Evolutionary conservation across 768 basidiomycete genomes (phyloP).

Genomic region (Leccinum uliginosum): DNA sequence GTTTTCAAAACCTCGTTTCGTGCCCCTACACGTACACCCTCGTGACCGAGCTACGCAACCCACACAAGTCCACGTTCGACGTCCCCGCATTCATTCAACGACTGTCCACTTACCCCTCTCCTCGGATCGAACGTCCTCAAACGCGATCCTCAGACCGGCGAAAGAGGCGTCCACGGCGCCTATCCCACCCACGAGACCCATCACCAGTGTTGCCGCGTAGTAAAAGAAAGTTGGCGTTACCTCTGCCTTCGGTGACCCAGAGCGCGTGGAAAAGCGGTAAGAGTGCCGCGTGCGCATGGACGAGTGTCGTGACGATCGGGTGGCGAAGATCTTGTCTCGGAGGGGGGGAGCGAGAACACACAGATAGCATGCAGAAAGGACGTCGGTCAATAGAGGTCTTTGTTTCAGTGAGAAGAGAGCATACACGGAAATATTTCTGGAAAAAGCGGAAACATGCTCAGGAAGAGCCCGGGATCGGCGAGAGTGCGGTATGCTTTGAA

Average conservation of each 20-base stretch:
- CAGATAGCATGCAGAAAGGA: too few species aligned
- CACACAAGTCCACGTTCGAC: neutral
- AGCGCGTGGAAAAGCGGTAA: slow-evolving; percentile 89
- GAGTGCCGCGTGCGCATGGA: slow-evolving; percentile 81
- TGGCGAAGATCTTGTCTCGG: slow-evolving; percentile 84
- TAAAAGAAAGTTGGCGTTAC: slow-evolving; percentile 99
- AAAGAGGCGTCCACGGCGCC: slow-evolving; percentile 77
- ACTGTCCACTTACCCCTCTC: slow-evolving; percentile 27
- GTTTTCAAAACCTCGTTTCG: neutral
- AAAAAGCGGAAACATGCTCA: slow-evolving; percentile 76
- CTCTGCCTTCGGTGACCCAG: slow-evolving; percentile 89
- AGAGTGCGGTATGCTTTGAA: slow-evolving; percentile 93
- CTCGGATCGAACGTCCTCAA: slow-evolving; percentile 49
- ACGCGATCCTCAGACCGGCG: slow-evolving; percentile 75
- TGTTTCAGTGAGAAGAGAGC: slow-evolving; percentile 28
- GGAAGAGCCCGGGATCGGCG: slow-evolving; percentile 82
- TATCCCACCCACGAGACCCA: slow-evolving; percentile 83
- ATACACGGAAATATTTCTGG: slow-evolving; percentile 80
- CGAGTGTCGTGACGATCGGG: slow-evolving; percentile 76
- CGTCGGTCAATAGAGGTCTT: neutral
- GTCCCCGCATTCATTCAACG: slow-evolving; percentile 8
- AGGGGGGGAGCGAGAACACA: too few species aligned
- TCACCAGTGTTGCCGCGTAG: slow-evolving; percentile 93
- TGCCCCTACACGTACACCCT: too few species aligned
- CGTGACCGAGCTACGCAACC: neutral